Percentiles rank a stretch among this genome's conserved stretches.
phyloP scores from a whole-genome alignment of 2,329 filamentous ascomycete genomes.

The Tricladium varicosporioides region DNA sequence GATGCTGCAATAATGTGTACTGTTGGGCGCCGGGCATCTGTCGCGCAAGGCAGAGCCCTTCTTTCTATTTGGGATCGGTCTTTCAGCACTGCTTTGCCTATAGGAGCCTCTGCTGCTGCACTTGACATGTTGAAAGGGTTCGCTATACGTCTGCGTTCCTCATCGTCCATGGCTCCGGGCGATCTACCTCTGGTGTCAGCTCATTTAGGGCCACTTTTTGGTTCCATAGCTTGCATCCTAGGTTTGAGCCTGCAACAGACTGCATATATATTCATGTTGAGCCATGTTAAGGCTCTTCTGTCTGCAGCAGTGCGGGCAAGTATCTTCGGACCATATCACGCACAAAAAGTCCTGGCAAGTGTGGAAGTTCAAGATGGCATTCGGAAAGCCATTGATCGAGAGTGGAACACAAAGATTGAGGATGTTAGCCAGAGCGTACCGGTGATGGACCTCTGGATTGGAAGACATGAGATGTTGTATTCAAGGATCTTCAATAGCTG shows the following conservation, averaged over 20 bases:
- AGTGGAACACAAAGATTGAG: slow-evolving; percentile 58
- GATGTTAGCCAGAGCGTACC: slow-evolving; percentile 74
- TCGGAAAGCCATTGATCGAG: slow-evolving; percentile 53
- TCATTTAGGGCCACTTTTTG: slow-evolving; percentile 71
- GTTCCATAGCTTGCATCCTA: slow-evolving; percentile 61
- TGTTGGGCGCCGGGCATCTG: slow-evolving; percentile 73
- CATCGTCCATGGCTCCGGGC: slow-evolving; percentile 19
- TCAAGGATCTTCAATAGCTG: slow-evolving; percentile 85
- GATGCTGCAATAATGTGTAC: slow-evolving; percentile 76
- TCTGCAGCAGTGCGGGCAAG: slow-evolving; percentile 76
- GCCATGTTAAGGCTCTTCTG: slow-evolving; percentile 73
- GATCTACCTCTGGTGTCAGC: slow-evolving; percentile 49
- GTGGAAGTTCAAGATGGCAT: slow-evolving; percentile 57
- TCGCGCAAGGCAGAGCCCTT: slow-evolving; percentile 73
- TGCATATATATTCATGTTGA: slow-evolving; percentile 73
- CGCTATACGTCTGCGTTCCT: slow-evolving; percentile 23
- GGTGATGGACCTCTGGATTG: slow-evolving; percentile 79
- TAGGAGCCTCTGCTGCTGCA: slow-evolving; percentile 24
- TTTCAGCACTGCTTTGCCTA: slow-evolving; percentile 45
- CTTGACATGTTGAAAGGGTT: slow-evolving; percentile 28
- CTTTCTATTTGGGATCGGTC: slow-evolving; percentile 75
- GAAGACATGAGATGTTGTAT: slow-evolving; percentile 78
- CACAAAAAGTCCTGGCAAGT: slow-evolving; percentile 69
- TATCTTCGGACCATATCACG: slow-evolving; percentile 78
- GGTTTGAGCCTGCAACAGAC: slow-evolving; percentile 60